Evolutionary conservation across 768 basidiomycete genomes (phyloP).

Genomic region (Tricholomella constricta): DNA sequence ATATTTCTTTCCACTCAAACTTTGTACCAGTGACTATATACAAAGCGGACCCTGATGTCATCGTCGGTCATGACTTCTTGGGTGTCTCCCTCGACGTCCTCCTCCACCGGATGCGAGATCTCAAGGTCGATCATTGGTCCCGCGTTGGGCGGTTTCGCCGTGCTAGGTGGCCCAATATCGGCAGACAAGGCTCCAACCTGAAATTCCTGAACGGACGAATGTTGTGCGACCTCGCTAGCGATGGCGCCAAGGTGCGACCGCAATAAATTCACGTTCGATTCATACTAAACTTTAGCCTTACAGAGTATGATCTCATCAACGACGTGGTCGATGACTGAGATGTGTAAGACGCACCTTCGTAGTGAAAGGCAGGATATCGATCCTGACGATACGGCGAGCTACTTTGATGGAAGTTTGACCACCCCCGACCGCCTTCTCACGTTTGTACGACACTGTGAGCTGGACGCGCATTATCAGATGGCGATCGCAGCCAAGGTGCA

Average conservation of each 20-base stretch:
- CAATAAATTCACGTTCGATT: not conserved
- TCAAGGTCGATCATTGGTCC: constrained; percentile 93
- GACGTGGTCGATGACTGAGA: constrained; percentile 97
- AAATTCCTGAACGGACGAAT: constrained; percentile 83
- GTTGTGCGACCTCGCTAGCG: constrained; percentile 91
- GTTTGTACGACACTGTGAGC: constrained; percentile 91
- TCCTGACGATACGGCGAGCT: constrained; percentile 89
- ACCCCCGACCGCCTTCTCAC: constrained; percentile 78
- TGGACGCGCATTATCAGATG: constrained; percentile 97
- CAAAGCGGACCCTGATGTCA: constrained; percentile 90
- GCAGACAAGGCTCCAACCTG: constrained; percentile 82
- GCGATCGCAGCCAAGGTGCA: constrained; percentile 94
- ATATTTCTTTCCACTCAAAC: not conserved
- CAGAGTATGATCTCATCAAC: constrained; percentile 97
- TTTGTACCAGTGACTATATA: constrained; percentile 63
- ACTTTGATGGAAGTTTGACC: constrained; percentile 82
- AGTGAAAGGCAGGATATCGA: constrained; percentile 92
- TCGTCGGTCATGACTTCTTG: constrained; percentile 93
- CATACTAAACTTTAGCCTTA: not conserved
- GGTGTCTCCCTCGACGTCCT: constrained; percentile 90
- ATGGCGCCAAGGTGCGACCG: constrained; percentile 82
- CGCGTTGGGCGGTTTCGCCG: constrained; percentile 89
- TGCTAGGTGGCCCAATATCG: constrained; percentile 78
- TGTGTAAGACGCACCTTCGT: constrained; percentile 90
- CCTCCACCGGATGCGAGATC: constrained; percentile 86